Conservation (phyloP, 202 grass and related monocot species). For the Sporobolus alterniflorus region DNA sequence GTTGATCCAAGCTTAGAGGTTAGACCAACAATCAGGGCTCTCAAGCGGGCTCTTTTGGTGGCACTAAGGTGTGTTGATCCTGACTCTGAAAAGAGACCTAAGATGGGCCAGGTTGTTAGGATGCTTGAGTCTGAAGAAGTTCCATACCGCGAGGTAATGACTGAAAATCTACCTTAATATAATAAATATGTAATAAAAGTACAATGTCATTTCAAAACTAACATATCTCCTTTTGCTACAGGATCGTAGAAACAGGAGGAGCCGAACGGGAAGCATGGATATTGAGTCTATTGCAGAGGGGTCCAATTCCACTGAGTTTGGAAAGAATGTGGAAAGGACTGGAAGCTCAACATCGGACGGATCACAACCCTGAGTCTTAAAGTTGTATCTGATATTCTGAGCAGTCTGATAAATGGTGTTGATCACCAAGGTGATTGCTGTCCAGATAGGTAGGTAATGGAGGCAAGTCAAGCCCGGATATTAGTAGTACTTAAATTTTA, state of each 20-base stretch:
- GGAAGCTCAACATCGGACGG: conserved; percentile 54
- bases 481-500: conserved; percentile 33
- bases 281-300: conserved; percentile 72
- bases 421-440: conserved; percentile 32
- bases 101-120: conserved; percentile 85
- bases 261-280: conserved; percentile 84
- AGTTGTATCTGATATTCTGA: background rate
- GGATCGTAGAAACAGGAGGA: conserved; percentile 72
- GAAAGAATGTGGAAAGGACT: conserved; percentile 61
- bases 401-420: conserved; percentile 13
- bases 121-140: conserved; percentile 92
- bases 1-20: conserved; percentile 65
- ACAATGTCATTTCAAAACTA: background rate
- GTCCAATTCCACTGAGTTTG: conserved; percentile 57
- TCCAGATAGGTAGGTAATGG: conserved; percentile 36
- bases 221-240: conserved; percentile 18
- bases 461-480: conserved; percentile 8
- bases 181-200: conserved; percentile 2
- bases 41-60: conserved; percentile 75
- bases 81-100: conserved; percentile 90
- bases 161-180: conserved; percentile 27
- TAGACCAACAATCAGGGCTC: conserved; percentile 66
- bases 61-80: conserved; percentile 87
- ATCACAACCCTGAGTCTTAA: conserved; percentile 40
- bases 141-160: conserved; percentile 77